Evolutionary conservation across 73 alveolate genomes (phyloP).

Genomic region (Paramecium primaurelia): DNA sequence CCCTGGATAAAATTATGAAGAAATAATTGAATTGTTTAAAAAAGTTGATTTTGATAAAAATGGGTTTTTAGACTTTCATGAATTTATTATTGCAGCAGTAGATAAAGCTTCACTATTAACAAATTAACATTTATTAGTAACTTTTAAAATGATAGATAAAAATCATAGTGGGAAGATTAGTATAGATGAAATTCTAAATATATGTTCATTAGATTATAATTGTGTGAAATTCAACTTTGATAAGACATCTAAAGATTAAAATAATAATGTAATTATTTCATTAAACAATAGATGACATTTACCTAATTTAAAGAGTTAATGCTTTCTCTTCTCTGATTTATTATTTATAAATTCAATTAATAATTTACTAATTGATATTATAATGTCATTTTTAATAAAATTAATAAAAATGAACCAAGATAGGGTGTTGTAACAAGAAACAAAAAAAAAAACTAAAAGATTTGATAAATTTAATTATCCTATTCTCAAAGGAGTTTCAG

Average conservation of each 20-base stretch:
- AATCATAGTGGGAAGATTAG: not conserved
- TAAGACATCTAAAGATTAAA: not conserved
- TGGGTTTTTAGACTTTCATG: not conserved
- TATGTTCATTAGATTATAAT: not conserved
- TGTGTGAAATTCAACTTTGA: not conserved
- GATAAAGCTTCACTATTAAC: not conserved
- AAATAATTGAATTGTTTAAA: not conserved
- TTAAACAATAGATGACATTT: not conserved
- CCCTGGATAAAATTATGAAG: not conserved
- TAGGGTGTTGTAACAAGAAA: not conserved
- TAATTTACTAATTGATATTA: not conserved
- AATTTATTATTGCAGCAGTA: not conserved
- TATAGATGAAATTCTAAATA: not conserved
- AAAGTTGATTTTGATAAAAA: not conserved
- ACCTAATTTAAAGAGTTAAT: not conserved
- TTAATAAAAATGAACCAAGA: not conserved
- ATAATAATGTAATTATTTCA: not conserved
- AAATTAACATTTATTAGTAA: not conserved
- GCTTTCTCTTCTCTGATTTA: not conserved
- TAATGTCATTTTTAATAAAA: not conserved
- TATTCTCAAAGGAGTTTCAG: not conserved
- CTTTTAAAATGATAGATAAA: not conserved
- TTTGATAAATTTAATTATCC: slow-evolving; percentile 13
- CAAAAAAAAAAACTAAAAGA: not conserved
- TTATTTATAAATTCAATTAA: not conserved